A percentile compares a stretch with the other conserved stretches of the same genome.
phyloP scores from a whole-genome alignment of 1,139 yeast genomes.

The Taiozyma sp. region DNA sequence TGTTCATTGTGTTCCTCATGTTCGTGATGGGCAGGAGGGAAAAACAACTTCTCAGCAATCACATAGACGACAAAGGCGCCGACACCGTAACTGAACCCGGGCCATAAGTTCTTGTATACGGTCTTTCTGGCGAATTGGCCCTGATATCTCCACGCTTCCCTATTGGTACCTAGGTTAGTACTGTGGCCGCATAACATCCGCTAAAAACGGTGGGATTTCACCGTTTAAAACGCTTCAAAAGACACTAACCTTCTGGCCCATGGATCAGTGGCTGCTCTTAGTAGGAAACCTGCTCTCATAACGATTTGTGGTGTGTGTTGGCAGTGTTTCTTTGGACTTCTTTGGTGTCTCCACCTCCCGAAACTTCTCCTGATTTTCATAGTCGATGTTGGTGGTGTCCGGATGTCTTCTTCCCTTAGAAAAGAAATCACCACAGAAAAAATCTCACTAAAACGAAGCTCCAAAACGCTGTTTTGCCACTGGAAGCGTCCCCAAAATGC shows the following conservation, averaged over 20 bases:
- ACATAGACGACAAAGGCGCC: slow-evolving; percentile 70
- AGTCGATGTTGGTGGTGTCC: neutral
- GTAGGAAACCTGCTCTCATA: slow-evolving; percentile 18
- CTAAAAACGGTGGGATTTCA: neutral
- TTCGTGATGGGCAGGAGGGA: slow-evolving; percentile 5
- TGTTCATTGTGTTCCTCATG: slow-evolving; percentile 10
- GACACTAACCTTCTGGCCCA: slow-evolving; percentile 42
- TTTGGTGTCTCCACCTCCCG: neutral
- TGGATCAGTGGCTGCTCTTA: slow-evolving; percentile 31
- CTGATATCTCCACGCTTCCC: slow-evolving; percentile 92
- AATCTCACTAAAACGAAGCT: neutral
- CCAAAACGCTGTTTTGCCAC: neutral
- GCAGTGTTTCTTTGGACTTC: neutral
- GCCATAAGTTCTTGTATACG: slow-evolving; percentile 72
- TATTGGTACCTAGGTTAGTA: slow-evolving; percentile 27
- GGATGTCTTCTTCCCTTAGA: neutral
- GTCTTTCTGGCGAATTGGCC: slow-evolving; percentile 74
- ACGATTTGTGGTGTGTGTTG: neutral
- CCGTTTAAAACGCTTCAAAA: neutral
- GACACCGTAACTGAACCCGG: slow-evolving; percentile 79
- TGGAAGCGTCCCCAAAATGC: neutral
- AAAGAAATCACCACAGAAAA: neutral
- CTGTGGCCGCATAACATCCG: neutral
- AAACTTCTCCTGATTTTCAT: too few species aligned
- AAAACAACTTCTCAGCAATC: slow-evolving; percentile 30